A percentile compares a stretch with the other conserved stretches of the same genome.
Conservation (phyloP, 768 basidiomycete genomes). For the Naematelia encephala region DNA sequence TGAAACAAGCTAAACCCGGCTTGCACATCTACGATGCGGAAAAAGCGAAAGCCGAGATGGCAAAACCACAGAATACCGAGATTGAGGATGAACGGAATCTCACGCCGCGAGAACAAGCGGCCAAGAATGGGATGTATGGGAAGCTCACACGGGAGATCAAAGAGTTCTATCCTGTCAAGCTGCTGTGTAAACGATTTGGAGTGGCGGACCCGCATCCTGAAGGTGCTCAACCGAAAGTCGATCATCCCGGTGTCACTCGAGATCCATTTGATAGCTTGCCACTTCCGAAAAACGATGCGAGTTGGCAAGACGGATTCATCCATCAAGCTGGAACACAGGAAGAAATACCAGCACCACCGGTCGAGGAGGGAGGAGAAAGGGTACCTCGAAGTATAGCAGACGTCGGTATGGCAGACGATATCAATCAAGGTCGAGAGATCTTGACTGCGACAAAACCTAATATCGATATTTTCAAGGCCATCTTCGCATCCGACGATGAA, state of each 20-base stretch:
- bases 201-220: slow-evolving; percentile 79
- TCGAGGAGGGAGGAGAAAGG: slow-evolving; percentile 10
- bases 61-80: slow-evolving; percentile 52
- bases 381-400: slow-evolving; percentile 58
- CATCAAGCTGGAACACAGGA: slow-evolving; percentile 19
- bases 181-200: slow-evolving; percentile 90
- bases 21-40: slow-evolving; percentile 53
- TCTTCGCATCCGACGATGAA: slow-evolving; percentile 93
- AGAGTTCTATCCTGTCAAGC: slow-evolving; percentile 73
- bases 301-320: slow-evolving; percentile 44
- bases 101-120: slow-evolving; percentile 76
- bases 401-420: slow-evolving; percentile 88
- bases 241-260: not conserved
- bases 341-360: not conserved
- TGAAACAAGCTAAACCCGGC: slow-evolving; percentile 51
- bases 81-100: slow-evolving; percentile 57
- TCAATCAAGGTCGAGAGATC: slow-evolving; percentile 79
- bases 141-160: slow-evolving; percentile 71
- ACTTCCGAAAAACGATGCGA: slow-evolving; percentile 39
- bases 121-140: slow-evolving; percentile 84
- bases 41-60: slow-evolving; percentile 46
- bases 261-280: slow-evolving; percentile 13
- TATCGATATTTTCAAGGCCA: slow-evolving; percentile 94
- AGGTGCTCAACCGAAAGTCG: slow-evolving; percentile 34
- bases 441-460: slow-evolving; percentile 82